Evolutionary conservation across 2,329 filamentous ascomycete genomes (phyloP), one percentile per base, ranked within the genome.

Genomic region (Aspergillus vadensis): DNA sequence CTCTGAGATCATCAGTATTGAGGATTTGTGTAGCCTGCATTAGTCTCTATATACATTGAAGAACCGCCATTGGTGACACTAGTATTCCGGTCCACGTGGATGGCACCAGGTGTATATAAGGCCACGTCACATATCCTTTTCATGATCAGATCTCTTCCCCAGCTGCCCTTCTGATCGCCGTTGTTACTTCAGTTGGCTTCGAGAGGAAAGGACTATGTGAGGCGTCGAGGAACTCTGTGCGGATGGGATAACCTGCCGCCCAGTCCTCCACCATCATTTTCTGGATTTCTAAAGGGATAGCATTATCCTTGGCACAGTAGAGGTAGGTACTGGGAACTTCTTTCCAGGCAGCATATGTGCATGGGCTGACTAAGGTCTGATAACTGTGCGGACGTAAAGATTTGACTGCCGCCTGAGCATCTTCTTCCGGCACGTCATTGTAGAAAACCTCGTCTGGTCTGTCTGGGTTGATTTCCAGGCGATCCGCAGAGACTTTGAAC

Each of bases 291-390:
- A 57, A 14, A 7, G 30, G 54, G 15, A 60, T 57, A 6, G 58
- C 58, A 9, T 15, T 9, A 49, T 60, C 54, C 30, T 27, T 21
- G 2, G 30, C 38, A 48, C 58, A 60, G 38, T 60, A 60, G 6
- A 60, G 25, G 38, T 60, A 60, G n/a, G 58, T 60, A 2, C 25
- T 44, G 7, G 54, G 48, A n/a, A 60, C 54, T 14, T 48, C n/a
- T 23, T 41, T 53, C 58, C 58, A 60, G 5, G 53, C 58, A 6
- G 47, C 58, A 49, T 43, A 60, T 2, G 23, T 44, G 30, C 50
- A 38, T 4, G 5, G 17, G 5, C 54, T 53, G 2, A 23, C 21
- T 2, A 57, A 57, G 6, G 53, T 32, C 21, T 10, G 19, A 12
- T 60, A 60, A 15, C 39, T 57, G n/a, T 60, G 58, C 8, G 54